phyloP scores from a whole-genome alignment of 768 basidiomycete species.

The Mrakia frigida region DNA sequence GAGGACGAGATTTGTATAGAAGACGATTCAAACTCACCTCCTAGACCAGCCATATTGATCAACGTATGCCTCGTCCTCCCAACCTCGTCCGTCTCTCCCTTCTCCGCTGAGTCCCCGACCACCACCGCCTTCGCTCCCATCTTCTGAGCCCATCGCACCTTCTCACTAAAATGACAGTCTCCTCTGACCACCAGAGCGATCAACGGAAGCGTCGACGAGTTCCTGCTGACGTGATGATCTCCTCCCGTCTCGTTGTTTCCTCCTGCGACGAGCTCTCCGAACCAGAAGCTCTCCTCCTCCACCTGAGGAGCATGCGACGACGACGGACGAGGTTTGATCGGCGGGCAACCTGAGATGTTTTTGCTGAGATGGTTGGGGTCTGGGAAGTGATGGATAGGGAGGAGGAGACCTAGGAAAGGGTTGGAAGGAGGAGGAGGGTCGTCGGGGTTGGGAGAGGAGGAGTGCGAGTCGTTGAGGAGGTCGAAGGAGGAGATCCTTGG shows the following conservation, averaged over 20 bases:
- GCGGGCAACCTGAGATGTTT: slow-evolving; percentile 9
- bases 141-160: slow-evolving; percentile 60
- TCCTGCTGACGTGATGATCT: not conserved
- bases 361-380: not conserved
- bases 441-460: not conserved
- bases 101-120: slow-evolving; percentile 68
- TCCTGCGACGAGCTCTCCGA: not conserved
- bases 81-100: slow-evolving; percentile 45
- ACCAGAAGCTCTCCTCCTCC: not conserved
- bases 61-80: slow-evolving; percentile 57
- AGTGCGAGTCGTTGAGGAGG: not conserved
- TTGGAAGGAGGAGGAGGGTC: slow-evolving; percentile 9
- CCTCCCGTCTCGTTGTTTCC: not conserved
- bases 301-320: not conserved
- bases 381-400: slow-evolving; percentile 17
- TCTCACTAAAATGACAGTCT: slow-evolving; percentile 82
- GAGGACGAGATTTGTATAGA: not conserved
- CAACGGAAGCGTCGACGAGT: slow-evolving; percentile 44
- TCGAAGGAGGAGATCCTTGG: slow-evolving; percentile 9
- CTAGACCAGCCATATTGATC: slow-evolving; percentile 87
- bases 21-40: slow-evolving; percentile 53
- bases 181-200: slow-evolving; percentile 89
- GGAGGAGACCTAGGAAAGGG: slow-evolving; percentile 19
- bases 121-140: slow-evolving; percentile 82
- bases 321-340: not conserved